Evolutionary conservation across 495 filamentous ascomycete genomes (phyloP).

Genomic region (Parmelia sp.): DNA sequence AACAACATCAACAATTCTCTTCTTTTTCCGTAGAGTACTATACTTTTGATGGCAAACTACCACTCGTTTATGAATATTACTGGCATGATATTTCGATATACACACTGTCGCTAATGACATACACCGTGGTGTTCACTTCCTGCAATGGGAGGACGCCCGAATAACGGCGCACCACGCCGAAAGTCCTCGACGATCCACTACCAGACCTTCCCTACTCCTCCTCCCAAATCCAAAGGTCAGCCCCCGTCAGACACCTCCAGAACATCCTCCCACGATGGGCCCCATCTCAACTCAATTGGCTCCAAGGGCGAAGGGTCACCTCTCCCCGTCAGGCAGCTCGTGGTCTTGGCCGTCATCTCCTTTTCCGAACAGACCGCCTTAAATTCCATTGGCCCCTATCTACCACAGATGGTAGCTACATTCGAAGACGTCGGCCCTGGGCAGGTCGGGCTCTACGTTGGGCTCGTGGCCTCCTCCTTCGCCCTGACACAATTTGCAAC

Average conservation of each 20-base stretch:
- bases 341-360: constrained; percentile 78
- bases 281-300: constrained; percentile 25
- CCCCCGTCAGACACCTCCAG: constrained; percentile 45
- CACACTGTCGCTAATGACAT: constrained; percentile 2
- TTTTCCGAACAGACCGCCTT: constrained; percentile 92
- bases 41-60: not conserved
- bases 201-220: constrained; percentile 89
- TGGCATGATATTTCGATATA: not conserved
- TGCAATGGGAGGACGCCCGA: constrained; percentile 18
- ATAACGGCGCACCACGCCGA: constrained; percentile 35
- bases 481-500: constrained; percentile 87
- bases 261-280: constrained; percentile 28
- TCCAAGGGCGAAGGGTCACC: constrained; percentile 49
- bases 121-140: not conserved
- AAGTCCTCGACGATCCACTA: constrained; percentile 75
- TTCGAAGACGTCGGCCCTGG: constrained; percentile 71
- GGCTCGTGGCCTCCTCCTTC: constrained; percentile 81
- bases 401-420: constrained; percentile 80
- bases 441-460: constrained; percentile 82
- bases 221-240: constrained; percentile 70
- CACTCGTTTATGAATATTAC: not conserved
- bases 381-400: constrained; percentile 93
- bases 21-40: not conserved
- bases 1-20: no score
- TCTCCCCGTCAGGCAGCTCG: constrained; percentile 75